A percentile compares a stretch with the other conserved stretches of the same genome.
Evolutionary conservation across 1,139 yeast species (phyloP).

Genomic region (Sugiyamaella neomexicana): DNA sequence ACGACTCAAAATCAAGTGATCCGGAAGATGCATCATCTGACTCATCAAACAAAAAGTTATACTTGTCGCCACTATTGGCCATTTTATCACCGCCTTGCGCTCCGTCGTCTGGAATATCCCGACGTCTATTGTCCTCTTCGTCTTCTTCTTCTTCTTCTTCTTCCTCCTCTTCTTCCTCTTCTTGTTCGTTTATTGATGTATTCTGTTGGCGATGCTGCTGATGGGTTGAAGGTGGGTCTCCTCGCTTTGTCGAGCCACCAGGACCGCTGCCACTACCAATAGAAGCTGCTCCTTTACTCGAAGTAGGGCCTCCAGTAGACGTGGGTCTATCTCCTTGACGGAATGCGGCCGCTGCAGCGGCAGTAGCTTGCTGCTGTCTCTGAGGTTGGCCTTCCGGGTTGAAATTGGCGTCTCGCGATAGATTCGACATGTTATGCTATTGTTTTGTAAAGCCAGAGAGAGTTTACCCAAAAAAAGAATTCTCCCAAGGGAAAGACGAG

Average conservation of each 20-base stretch:
- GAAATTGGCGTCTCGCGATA: conserved; percentile 8
- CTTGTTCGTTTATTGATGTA: conserved; percentile 7
- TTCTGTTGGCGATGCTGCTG: background rate
- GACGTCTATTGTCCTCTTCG: background rate
- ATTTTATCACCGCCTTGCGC: conserved; percentile 4
- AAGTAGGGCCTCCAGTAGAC: background rate
- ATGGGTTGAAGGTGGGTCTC: background rate
- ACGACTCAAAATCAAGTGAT: conserved; percentile 46
- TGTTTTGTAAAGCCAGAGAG: background rate
- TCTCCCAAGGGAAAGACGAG: background rate
- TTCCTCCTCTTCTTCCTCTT: conserved; percentile 17
- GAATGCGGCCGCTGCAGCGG: conserved; percentile 11
- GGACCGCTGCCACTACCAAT: background rate
- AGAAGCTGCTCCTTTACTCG: conserved; percentile 3
- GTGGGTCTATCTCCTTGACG: conserved; percentile 4
- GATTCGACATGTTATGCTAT: conserved; percentile 5
- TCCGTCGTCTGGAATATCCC: conserved; percentile 1
- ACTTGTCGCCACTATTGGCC: conserved; percentile 9
- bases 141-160: conserved; percentile 7
- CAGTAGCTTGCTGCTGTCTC: background rate
- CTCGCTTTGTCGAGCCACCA: conserved; percentile 1
- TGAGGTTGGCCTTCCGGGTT: conserved; percentile 11
- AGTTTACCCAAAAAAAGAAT: no score
- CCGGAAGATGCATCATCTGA: conserved; percentile 27
- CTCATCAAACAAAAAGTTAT: conserved; percentile 12